Conservation (phyloP, 257 asterid species). For the Jasminum sambac region DNA sequence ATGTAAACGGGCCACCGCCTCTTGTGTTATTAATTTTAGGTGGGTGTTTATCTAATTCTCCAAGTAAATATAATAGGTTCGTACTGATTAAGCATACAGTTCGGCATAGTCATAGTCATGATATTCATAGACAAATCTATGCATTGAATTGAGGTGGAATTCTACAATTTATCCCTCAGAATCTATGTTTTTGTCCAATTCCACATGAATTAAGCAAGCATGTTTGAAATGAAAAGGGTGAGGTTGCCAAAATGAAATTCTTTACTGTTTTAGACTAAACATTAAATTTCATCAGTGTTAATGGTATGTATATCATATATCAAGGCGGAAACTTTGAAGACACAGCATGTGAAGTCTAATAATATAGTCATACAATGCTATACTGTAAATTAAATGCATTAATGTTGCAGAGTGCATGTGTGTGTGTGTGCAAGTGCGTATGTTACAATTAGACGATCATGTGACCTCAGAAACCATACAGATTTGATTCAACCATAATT, state of each 20-base stretch:
- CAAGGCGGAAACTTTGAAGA: not conserved
- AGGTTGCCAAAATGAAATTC: no score
- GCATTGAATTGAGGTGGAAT: constrained; percentile 12
- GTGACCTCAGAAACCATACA: not conserved
- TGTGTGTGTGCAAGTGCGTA: not conserved
- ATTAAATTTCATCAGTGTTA: no score
- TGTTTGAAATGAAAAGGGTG: not conserved
- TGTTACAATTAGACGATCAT: constrained; percentile 5
- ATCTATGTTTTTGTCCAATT: not conserved
- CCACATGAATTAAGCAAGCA: constrained; percentile 9
- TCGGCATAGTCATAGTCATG: not conserved
- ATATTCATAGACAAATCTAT: constrained; percentile 21
- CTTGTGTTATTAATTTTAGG: not conserved
- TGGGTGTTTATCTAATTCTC: constrained; percentile 23
- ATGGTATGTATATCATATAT: not conserved
- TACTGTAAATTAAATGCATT: not conserved
- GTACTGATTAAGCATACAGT: not conserved
- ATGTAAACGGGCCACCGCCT: constrained; percentile 14
- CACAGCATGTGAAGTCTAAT: not conserved
- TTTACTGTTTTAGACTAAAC: no score
- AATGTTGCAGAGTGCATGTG: no score
- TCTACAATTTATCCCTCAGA: constrained; percentile 11
- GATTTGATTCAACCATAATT: not conserved
- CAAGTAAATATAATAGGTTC: not conserved
- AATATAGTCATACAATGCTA: not conserved